phyloP scores from a whole-genome alignment of 208 protist genomes.

The Crithidia fasciculata region DNA sequence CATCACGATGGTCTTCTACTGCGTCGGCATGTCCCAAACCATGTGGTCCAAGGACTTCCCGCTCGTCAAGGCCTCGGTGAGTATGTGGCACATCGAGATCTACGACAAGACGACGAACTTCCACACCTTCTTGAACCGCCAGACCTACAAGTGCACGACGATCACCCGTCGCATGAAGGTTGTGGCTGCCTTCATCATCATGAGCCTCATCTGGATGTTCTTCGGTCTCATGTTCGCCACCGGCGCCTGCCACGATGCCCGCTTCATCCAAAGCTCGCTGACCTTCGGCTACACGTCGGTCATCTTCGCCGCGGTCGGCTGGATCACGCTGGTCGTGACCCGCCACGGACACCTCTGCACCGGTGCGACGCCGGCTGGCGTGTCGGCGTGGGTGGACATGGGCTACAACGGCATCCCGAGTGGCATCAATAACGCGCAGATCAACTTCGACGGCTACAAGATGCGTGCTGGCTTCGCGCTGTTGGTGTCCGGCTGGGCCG shows the following conservation, averaged over 20 bases:
- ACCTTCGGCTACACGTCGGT: slow-evolving; percentile 33
- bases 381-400: slow-evolving; percentile 43
- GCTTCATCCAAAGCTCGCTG: slow-evolving; percentile 15
- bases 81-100: slow-evolving; percentile 55
- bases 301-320: slow-evolving; percentile 43
- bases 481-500: slow-evolving; percentile 36
- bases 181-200: slow-evolving; percentile 47
- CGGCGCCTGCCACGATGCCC: slow-evolving; percentile 34
- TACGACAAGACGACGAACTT: slow-evolving; percentile 39
- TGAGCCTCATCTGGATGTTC: slow-evolving; percentile 54
- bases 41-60: slow-evolving; percentile 45
- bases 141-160: slow-evolving; percentile 46
- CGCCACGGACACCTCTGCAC: slow-evolving; percentile 38
- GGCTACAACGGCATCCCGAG: slow-evolving; percentile 59
- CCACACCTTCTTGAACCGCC: slow-evolving; percentile 47
- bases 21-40: slow-evolving; percentile 38
- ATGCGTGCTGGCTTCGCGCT: slow-evolving; percentile 42
- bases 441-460: slow-evolving; percentile 44
- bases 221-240: slow-evolving; percentile 41
- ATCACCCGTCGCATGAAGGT: slow-evolving; percentile 59
- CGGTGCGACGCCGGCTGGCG: slow-evolving; percentile 23
- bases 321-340: slow-evolving; percentile 40
- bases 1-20: slow-evolving; percentile 51
- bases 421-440: slow-evolving; percentile 40
- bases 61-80: slow-evolving; percentile 39